These are phyloP conservation scores for Gnetum montanum DNA, from an alignment of 75 land plant species.

Conservation along the genomic window DNA sequence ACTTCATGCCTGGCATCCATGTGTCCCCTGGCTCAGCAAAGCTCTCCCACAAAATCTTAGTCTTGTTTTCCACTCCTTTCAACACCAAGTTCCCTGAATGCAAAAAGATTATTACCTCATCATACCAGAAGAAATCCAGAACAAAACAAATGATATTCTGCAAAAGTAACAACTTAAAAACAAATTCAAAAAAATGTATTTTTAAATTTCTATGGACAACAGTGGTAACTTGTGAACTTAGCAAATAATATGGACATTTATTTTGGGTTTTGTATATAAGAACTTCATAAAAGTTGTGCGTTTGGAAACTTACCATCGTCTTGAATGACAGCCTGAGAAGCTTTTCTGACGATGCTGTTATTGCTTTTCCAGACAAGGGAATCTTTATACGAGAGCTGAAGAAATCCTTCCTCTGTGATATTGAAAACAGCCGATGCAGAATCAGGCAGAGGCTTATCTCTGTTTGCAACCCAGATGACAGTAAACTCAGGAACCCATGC, in stretches of 20 bases:
- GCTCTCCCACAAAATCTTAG: conserved; percentile 21
- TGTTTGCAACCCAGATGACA: conserved; percentile 29
- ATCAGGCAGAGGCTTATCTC: conserved; percentile 10
- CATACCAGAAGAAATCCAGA: no score
- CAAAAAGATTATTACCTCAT: no score
- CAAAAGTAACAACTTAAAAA: no score
- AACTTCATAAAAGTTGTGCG: no score
- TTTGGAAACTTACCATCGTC: no score
- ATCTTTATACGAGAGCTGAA: conserved; percentile 2
- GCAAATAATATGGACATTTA: no score
- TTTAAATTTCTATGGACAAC: no score
- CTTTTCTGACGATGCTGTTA: not conserved
- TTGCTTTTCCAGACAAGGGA: conserved; percentile 1
- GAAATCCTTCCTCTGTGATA: conserved; percentile 9
- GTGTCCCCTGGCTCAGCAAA: conserved; percentile 17
- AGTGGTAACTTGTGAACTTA: no score
- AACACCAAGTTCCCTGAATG: conserved; percentile 16
- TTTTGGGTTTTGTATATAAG: no score
- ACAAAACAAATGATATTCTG: no score
- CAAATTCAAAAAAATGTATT: no score
- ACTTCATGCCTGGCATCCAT: conserved; percentile 9
- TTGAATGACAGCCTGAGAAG: not conserved
- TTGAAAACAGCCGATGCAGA: conserved; percentile 13
- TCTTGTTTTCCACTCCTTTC: not conserved
- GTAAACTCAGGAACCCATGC: not conserved